phyloP scores from a whole-genome alignment of 768 basidiomycete genomes.

The Peribolospora kevripleyi region DNA sequence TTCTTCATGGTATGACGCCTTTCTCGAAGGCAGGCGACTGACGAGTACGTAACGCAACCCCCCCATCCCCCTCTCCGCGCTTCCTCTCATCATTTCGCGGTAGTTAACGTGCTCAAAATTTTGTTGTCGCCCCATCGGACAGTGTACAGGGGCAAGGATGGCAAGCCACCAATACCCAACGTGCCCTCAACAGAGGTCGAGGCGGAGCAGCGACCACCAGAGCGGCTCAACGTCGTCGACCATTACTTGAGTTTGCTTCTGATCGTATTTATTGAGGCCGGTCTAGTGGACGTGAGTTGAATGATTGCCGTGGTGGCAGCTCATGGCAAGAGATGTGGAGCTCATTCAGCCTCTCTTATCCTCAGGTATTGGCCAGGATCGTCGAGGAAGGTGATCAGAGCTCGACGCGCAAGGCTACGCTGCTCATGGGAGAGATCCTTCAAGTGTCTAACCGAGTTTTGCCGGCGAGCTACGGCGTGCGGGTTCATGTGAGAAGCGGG shows the following conservation, averaged over 20 bases:
- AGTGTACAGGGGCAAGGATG: conserved; percentile 13
- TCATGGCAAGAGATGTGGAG: not conserved
- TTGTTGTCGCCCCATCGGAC: not conserved
- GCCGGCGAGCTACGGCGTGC: conserved; percentile 54
- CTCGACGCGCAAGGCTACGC: conserved; percentile 58
- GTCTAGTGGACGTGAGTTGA: conserved; percentile 51
- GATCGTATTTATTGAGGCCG: conserved; percentile 60
- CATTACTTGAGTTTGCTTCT: conserved; percentile 76
- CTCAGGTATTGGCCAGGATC: conserved; percentile 58
- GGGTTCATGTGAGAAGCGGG: conserved; percentile 39
- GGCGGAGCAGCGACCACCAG: conserved; percentile 16
- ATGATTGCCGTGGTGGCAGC: not conserved
- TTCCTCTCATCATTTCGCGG: not conserved
- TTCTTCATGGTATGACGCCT: conserved; percentile 78
- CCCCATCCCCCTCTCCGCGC: not conserved
- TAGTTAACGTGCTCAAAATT: not conserved
- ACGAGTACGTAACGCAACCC: conserved; percentile 36
- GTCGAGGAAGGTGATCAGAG: conserved; percentile 41
- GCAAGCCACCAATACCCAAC: not conserved
- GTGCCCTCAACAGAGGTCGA: conserved; percentile 1
- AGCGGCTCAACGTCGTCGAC: conserved; percentile 60
- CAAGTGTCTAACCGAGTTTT: conserved; percentile 68
- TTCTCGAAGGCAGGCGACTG: conserved; percentile 63
- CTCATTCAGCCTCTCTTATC: not conserved
- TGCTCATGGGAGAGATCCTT: conserved; percentile 74